phyloP scores from a whole-genome alignment of 2,329 filamentous ascomycete genomes.

The Celoporthe dispersa region DNA sequence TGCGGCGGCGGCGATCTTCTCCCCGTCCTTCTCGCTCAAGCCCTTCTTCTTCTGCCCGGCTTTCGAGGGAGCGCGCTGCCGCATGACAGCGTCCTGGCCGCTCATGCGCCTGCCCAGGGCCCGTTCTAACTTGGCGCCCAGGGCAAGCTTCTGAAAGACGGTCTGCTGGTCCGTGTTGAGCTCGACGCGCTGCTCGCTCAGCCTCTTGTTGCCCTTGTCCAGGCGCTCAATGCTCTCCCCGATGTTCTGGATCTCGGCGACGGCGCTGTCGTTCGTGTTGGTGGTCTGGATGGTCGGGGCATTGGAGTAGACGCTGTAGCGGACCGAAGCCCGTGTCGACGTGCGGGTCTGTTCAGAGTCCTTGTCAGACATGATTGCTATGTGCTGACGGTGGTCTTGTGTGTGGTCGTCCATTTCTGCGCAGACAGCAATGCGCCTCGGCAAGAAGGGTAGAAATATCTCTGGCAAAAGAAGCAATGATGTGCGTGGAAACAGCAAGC shows the following conservation, averaged over 20 bases:
- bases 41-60: slow-evolving; percentile 41
- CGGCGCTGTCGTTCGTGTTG: slow-evolving; percentile 57
- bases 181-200: slow-evolving; percentile 79
- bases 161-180: slow-evolving; percentile 80
- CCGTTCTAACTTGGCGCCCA: slow-evolving; percentile 88
- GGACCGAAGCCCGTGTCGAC: slow-evolving; percentile 60
- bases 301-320: slow-evolving; percentile 65
- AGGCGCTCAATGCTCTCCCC: slow-evolving; percentile 82
- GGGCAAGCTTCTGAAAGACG: slow-evolving; percentile 81
- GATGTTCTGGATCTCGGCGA: slow-evolving; percentile 68
- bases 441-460: neutral
- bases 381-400: neutral
- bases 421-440: neutral
- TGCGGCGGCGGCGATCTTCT: slow-evolving; percentile 26
- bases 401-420: neutral
- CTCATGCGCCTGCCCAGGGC: slow-evolving; percentile 86
- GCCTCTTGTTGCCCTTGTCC: slow-evolving; percentile 74
- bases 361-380: slow-evolving; percentile 19
- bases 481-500: neutral
- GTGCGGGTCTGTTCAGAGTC: slow-evolving; percentile 50
- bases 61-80: slow-evolving; percentile 47
- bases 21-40: slow-evolving; percentile 44
- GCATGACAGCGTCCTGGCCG: slow-evolving; percentile 86
- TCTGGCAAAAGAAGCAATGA: neutral
- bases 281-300: slow-evolving; percentile 64